Conservation (phyloP, 352 stramenopile genomes). For the Globisporangium paroecandrum region DNA sequence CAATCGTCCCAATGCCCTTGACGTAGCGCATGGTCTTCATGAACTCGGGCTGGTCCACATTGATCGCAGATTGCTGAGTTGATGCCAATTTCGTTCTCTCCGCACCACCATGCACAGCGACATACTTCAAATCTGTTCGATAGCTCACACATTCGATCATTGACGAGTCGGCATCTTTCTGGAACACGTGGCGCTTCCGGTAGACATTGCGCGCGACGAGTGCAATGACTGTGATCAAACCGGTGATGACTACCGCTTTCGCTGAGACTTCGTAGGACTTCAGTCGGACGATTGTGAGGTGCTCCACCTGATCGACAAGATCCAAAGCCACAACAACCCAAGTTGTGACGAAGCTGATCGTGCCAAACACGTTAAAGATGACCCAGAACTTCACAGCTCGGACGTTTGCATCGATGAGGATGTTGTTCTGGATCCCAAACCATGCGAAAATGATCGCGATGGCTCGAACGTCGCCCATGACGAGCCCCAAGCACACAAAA, state of each 20-base stretch:
- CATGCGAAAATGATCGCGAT: conserved; percentile 7
- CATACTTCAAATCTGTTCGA: conserved; percentile 11
- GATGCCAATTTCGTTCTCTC: no score
- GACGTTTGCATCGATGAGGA: conserved; percentile 18
- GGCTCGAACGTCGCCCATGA: conserved; percentile 7
- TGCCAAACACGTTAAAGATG: conserved; percentile 5
- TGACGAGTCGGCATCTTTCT: neutral
- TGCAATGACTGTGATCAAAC: conserved; percentile 14
- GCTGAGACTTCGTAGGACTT: conserved; percentile 8
- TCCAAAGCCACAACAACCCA: conserved; percentile 4
- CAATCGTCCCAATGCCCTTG: conserved; percentile 1
- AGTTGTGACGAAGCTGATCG: neutral
- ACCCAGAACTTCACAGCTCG: conserved; percentile 13
- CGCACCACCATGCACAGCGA: neutral
- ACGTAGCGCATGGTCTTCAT: conserved; percentile 16
- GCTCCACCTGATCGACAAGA: conserved; percentile 5
- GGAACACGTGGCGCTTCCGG: conserved; percentile 7
- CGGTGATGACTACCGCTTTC: conserved; percentile 10
- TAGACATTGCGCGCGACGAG: conserved; percentile 18
- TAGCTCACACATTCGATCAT: conserved; percentile 16
- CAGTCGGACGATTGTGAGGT: neutral
- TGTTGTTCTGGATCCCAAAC: conserved; percentile 15
- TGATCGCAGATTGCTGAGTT: neutral
- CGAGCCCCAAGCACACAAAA: neutral
- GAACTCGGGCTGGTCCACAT: neutral